These are phyloP conservation scores for Akanthomyces muscarius DNA, from an alignment of 2,329 filamentous ascomycete species.

Conservation along the genomic window DNA sequence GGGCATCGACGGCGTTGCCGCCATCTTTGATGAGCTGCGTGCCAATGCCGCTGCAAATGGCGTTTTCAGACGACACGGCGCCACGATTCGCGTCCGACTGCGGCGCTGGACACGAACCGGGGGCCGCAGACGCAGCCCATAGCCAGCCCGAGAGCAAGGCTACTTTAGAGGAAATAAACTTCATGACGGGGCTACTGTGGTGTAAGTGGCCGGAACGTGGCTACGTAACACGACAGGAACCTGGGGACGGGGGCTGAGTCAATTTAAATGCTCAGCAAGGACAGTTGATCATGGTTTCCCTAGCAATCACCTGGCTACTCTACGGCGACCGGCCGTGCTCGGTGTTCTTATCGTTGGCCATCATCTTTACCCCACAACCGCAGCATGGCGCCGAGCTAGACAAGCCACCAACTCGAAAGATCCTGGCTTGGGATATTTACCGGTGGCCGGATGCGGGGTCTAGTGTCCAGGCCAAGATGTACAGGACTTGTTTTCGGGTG, in stretches of 20 bases:
- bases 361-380: neutral
- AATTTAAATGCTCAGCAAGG: neutral
- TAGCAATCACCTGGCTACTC: neutral
- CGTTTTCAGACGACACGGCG: constrained; percentile 58
- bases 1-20: constrained; percentile 63
- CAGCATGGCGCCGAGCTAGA: neutral
- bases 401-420: neutral
- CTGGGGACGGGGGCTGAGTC: no score
- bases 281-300: neutral
- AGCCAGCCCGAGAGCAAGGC: neutral
- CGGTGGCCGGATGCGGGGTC: neutral
- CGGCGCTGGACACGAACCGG: constrained; percentile 10
- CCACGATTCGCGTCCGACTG: constrained; percentile 34
- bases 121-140: neutral
- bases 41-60: constrained; percentile 57
- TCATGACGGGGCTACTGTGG: neutral
- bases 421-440: neutral
- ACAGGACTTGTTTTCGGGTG: neutral
- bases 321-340: neutral
- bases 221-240: no score
- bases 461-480: neutral
- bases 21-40: constrained; percentile 52
- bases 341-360: neutral
- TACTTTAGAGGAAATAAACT: neutral
- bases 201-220: neutral